Conservation (phyloP, 495 filamentous ascomycete species). For the Coniosporium apollinis region DNA sequence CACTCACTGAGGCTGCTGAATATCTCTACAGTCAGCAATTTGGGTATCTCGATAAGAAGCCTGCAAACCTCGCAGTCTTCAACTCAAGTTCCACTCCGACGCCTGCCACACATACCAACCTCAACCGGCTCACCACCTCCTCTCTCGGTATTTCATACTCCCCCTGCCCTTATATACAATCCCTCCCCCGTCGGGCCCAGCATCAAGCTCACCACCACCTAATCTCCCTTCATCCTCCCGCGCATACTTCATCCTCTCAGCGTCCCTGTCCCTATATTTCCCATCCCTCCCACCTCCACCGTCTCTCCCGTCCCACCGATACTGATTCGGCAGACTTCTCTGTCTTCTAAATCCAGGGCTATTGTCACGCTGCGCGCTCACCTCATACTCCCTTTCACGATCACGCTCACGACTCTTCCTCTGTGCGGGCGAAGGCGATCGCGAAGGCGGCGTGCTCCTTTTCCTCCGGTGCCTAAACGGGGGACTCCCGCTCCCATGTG, state of each 20-base stretch:
- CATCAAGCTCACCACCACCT: constrained; percentile 1
- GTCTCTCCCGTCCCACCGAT: background rate
- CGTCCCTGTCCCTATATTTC: constrained; percentile 1
- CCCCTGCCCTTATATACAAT: constrained; percentile 30
- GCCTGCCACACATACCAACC: too few relatives aligned
- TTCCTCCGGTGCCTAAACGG: constrained; percentile 9
- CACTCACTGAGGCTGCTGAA: too few relatives aligned
- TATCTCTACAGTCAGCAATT: too few relatives aligned
- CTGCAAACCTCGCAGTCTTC: too few relatives aligned
- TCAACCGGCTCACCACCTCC: background rate
- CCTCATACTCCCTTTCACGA: constrained; percentile 7
- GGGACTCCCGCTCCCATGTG: background rate
- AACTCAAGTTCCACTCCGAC: too few relatives aligned
- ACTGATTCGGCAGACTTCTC: constrained; percentile 8
- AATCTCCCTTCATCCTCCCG: constrained; percentile 7
- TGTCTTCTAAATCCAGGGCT: constrained; percentile 2
- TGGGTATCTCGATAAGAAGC: too few relatives aligned
- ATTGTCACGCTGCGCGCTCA: too few relatives aligned
- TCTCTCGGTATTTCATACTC: constrained; percentile 27
- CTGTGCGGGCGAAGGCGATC: background rate
- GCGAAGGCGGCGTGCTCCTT: constrained; percentile 9
- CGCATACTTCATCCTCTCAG: background rate
- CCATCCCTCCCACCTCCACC: background rate
- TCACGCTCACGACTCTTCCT: constrained; percentile 6
- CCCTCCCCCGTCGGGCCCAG: constrained; percentile 8